A percentile compares a stretch with the other conserved stretches of the same genome.
These are phyloP conservation scores for Collybiopsis luxurians DNA, from an alignment of 768 basidiomycete genomes.

Conservation along the genomic window DNA sequence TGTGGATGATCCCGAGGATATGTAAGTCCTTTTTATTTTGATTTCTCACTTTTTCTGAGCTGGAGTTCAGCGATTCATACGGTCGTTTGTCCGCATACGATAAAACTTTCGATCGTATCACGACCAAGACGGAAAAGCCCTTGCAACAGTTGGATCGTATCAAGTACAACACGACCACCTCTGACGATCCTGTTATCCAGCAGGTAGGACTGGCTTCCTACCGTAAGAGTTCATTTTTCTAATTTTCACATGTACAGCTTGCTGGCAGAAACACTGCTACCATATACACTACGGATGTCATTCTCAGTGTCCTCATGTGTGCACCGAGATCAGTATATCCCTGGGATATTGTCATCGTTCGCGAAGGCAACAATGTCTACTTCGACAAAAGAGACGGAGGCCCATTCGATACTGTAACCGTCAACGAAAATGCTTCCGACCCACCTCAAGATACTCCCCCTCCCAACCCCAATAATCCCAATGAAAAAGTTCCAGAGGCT, in stretches of 20 bases:
- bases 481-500: conserved; percentile 68
- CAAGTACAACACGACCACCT: conserved; percentile 96
- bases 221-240: conserved; percentile 7
- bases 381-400: conserved; percentile 98
- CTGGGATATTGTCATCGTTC: conserved; percentile 96
- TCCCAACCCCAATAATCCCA: conserved; percentile 73
- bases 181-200: conserved; percentile 96
- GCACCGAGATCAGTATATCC: conserved; percentile 94
- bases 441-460: conserved; percentile 83
- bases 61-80: conserved; percentile 65
- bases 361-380: conserved; percentile 91
- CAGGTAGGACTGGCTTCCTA: conserved; percentile 46
- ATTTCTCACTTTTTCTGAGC: not conserved
- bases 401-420: conserved; percentile 94
- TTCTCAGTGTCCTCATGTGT: conserved; percentile 94
- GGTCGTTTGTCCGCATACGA: conserved; percentile 93
- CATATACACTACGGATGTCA: conserved; percentile 93
- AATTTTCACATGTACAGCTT: conserved; percentile 44
- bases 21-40: conserved; percentile 53
- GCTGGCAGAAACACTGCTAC: conserved; percentile 78
- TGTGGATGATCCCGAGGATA: conserved; percentile 86
- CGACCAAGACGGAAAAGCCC: conserved; percentile 88
- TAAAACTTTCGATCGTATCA: conserved; percentile 92
- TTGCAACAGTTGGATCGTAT: conserved; percentile 92
- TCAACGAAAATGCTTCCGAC: conserved; percentile 98